Evolutionary conservation across 768 basidiomycete genomes (phyloP), one percentile per base, ranked within the genome.

Genomic region (Russula foetens): DNA sequence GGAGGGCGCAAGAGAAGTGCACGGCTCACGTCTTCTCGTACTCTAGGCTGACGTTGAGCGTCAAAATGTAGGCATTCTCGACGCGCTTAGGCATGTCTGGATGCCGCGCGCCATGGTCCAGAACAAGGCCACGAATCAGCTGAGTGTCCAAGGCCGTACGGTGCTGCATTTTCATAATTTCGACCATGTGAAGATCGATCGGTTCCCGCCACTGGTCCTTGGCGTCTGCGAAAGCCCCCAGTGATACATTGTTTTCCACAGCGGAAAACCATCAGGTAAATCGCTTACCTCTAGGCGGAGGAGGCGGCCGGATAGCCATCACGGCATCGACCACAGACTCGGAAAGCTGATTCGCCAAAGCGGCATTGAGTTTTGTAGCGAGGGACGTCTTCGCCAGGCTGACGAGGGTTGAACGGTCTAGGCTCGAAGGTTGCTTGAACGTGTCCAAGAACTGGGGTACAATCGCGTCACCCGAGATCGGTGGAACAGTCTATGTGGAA

Each of bases 111-210:
- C 97, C 96, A 71, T 98, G 96, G 75, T 99, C 97, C 67, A 99
- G 80, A 47, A 99, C 97, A 59, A 99, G 81, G 38, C 97, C 97
- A 67, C 91, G 88, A 68, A 99, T 79, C 41, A 99, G 84, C 71
- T 97, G 90, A 31, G 97, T 99, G 74, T 99, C 97, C 24, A 92
- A 93, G 63, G 97, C 93, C 45, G 89, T 95, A 68, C 95, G 89
- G 76, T 99, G 97, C 73, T 97, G 96, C 97, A 99, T 99, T 78
- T 98, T 98, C 97, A 98, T 98, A 63, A 98, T 86, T 76, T 99
- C 97, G 53, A 99, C 78, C 97, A 99, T 99, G 76, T 98, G 96
- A 58, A 99, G 79, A 77, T 99, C 97, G 70, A 98, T 95, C 52
- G 95, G 93, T 67, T 94, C 86, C 55, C 81, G 81, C 79, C 83